Conservation (phyloP, 2,329 filamentous ascomycete genomes). For the Mollisia scopiformis region DNA sequence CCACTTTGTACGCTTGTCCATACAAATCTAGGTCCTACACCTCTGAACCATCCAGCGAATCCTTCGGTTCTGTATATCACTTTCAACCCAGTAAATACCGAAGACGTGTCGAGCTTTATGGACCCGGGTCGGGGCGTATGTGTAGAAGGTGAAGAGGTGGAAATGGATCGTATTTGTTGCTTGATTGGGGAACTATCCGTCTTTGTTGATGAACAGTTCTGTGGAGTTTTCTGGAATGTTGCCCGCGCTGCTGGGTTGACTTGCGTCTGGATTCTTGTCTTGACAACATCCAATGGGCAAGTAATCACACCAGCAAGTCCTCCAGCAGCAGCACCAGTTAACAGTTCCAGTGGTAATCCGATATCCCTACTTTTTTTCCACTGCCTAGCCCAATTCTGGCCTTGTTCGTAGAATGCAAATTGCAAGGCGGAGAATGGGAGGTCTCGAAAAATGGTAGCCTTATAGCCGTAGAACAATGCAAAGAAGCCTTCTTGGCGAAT, state of each 20-base stretch:
- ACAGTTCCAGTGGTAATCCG: slow-evolving; percentile 79
- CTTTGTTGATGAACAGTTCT: slow-evolving; percentile 23
- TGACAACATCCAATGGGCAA: slow-evolving; percentile 95
- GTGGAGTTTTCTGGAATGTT: slow-evolving; percentile 27
- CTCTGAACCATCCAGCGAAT: slow-evolving; percentile 87
- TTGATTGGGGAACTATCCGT: slow-evolving; percentile 34
- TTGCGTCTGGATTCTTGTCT: slow-evolving; percentile 95
- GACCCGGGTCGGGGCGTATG: slow-evolving; percentile 79
- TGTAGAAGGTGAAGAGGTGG: slow-evolving; percentile 86
- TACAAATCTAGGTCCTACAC: slow-evolving; percentile 87
- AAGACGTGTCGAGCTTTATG: slow-evolving; percentile 83
- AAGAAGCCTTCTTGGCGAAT: slow-evolving; percentile 78
- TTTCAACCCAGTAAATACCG: slow-evolving; percentile 79
- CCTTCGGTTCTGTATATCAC: slow-evolving; percentile 93
- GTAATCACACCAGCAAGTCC: slow-evolving; percentile 93
- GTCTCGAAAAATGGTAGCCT: slow-evolving; percentile 91
- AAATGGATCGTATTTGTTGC: slow-evolving; percentile 72
- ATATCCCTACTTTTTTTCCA: slow-evolving; percentile 84
- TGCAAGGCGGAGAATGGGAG: slow-evolving; percentile 95
- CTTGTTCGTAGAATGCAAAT: slow-evolving; percentile 98
- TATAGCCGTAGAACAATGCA: slow-evolving; percentile 95
- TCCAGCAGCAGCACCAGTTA: slow-evolving; percentile 88
- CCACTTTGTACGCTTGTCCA: slow-evolving; percentile 98
- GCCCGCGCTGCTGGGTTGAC: slow-evolving; percentile 53
- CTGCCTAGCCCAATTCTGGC: slow-evolving; percentile 77